Percentiles rank a stretch among this genome's conserved stretches.
These are phyloP conservation scores for Tylopilus rubrobrunneus DNA, from an alignment of 768 basidiomycete genomes.

Conservation along the genomic window DNA sequence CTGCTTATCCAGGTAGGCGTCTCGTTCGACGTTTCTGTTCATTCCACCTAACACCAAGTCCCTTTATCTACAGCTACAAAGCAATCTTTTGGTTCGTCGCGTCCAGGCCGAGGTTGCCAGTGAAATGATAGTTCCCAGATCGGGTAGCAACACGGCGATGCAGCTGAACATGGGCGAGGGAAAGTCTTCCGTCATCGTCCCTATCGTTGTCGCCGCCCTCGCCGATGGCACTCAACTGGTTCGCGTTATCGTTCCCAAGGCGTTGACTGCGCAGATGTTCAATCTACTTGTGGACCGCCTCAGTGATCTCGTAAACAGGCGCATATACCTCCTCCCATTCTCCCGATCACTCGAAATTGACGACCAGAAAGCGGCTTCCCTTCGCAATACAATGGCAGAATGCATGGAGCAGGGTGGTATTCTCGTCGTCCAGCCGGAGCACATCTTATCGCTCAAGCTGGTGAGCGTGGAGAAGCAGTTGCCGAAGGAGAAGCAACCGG, in stretches of 20 bases:
- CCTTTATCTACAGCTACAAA: constrained; percentile 38
- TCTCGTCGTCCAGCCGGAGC: constrained; percentile 49
- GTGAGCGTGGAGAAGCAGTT: constrained; percentile 39
- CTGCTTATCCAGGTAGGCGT: constrained; percentile 40
- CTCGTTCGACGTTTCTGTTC: not conserved
- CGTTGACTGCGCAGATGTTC: constrained; percentile 46
- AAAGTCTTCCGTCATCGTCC: constrained; percentile 45
- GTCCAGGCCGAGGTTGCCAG: no score
- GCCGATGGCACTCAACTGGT: constrained; percentile 41
- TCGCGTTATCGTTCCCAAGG: constrained; percentile 47
- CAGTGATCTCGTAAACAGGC: constrained; percentile 41
- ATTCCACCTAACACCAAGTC: not conserved
- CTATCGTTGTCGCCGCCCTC: constrained; percentile 37
- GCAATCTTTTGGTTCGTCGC: constrained; percentile 39
- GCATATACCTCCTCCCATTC: constrained; percentile 48
- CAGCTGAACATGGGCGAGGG: constrained; percentile 62
- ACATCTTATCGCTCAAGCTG: constrained; percentile 47
- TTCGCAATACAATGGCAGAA: constrained; percentile 33
- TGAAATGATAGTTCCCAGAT: constrained; percentile 44
- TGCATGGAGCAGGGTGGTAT: constrained; percentile 41
- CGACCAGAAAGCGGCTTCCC: constrained; percentile 10
- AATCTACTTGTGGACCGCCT: constrained; percentile 41
- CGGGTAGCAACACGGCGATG: constrained; percentile 34
- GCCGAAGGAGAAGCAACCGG: not conserved
- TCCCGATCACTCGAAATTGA: constrained; percentile 35